These are phyloP conservation scores for Westerdykella sp. DNA, from an alignment of 2,329 filamentous ascomycete species.

Conservation along the genomic window DNA sequence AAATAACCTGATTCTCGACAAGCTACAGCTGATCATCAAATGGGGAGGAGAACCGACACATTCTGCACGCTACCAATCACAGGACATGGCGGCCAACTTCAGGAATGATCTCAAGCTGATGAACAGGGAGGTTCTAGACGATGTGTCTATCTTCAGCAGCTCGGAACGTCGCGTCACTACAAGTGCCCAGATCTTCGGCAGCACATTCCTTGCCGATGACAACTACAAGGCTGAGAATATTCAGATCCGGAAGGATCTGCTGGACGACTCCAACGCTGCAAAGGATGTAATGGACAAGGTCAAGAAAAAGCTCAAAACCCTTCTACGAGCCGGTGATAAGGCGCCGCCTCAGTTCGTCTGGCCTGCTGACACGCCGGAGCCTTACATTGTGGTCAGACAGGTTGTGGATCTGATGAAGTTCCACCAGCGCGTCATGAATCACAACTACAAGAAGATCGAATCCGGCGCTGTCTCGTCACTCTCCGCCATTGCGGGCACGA, in stretches of 20 bases:
- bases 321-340: slow-evolving; percentile 86
- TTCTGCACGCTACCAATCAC: slow-evolving; percentile 90
- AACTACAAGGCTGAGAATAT: slow-evolving; percentile 82
- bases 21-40: slow-evolving; percentile 95
- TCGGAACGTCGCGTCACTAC: slow-evolving; percentile 92
- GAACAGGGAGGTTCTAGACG: slow-evolving; percentile 85
- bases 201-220: slow-evolving; percentile 80
- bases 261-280: slow-evolving; percentile 96
- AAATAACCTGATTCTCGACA: slow-evolving; percentile 88
- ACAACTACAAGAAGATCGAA: slow-evolving; percentile 81
- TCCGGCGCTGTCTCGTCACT: slow-evolving; percentile 59
- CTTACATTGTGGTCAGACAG: slow-evolving; percentile 82
- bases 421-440: slow-evolving; percentile 86
- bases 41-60: slow-evolving; percentile 99
- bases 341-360: slow-evolving; percentile 96
- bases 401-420: slow-evolving; percentile 98
- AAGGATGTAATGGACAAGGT: slow-evolving; percentile 99
- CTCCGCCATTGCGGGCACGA: slow-evolving; percentile 34
- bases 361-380: slow-evolving; percentile 89
- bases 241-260: slow-evolving; percentile 81
- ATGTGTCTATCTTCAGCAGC: slow-evolving; percentile 92
- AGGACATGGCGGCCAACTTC: slow-evolving; percentile 93
- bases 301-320: slow-evolving; percentile 96
- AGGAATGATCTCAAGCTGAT: slow-evolving; percentile 87
- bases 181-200: slow-evolving; percentile 92